phyloP scores from a whole-genome alignment of 2,329 filamentous ascomycete species.

The Hypoxylon sp. region DNA sequence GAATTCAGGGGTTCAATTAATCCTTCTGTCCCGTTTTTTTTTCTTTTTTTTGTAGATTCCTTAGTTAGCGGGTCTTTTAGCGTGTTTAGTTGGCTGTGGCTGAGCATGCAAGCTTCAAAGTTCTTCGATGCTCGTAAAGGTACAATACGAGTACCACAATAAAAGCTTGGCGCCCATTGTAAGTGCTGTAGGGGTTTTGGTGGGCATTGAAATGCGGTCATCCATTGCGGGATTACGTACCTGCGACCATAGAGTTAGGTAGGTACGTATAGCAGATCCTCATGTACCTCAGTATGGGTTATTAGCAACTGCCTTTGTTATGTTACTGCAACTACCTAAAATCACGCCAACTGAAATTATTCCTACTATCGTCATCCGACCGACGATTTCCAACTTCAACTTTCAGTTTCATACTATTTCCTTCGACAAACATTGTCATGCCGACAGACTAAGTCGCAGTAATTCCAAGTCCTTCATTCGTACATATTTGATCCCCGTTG shows the following conservation, averaged over 20 bases:
- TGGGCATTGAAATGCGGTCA: conserved; percentile 2
- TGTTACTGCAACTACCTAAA: background rate
- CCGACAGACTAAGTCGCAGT: conserved; percentile 1
- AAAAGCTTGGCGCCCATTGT: conserved; percentile 22
- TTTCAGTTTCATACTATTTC: conserved; percentile 14
- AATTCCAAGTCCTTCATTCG: conserved; percentile 13
- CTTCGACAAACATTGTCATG: conserved; percentile 5
- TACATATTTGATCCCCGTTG: conserved; percentile 20
- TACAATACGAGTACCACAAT: conserved; percentile 23
- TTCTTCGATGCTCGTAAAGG: conserved; percentile 1
- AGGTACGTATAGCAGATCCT: conserved; percentile 23
- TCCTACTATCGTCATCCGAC: conserved; percentile 30
- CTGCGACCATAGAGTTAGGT: conserved; percentile 14
- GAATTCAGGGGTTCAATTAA: conserved; percentile 11
- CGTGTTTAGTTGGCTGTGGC: conserved; percentile 25
- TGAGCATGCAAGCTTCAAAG: conserved; percentile 12
- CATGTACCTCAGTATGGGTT: conserved; percentile 17
- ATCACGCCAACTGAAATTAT: conserved; percentile 13
- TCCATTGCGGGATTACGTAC: conserved; percentile 41
- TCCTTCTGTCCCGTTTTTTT: conserved; percentile 4
- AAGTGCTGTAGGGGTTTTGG: conserved; percentile 16
- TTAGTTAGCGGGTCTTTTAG: conserved; percentile 22
- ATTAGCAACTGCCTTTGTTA: conserved; percentile 1
- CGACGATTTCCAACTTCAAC: conserved; percentile 18
- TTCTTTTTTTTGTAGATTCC: conserved; percentile 7